Percentiles rank a stretch among this genome's conserved stretches.
phyloP scores from a whole-genome alignment of 2,329 filamentous ascomycete genomes.

The Talaromyces sp. region DNA sequence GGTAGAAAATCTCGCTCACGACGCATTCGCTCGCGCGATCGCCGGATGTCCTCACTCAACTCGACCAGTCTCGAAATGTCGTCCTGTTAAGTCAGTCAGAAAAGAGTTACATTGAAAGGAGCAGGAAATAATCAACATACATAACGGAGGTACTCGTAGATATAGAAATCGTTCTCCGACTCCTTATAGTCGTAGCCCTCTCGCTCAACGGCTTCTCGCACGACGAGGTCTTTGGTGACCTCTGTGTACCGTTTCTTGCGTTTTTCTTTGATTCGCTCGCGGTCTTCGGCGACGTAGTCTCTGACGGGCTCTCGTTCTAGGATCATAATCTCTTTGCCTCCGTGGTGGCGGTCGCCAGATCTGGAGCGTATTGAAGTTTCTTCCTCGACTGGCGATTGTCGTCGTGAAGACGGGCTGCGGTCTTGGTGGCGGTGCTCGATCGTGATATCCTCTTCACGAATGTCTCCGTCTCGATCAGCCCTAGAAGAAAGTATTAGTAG shows the following conservation, averaged over 20 bases:
- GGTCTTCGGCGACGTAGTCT: conserved; percentile 39
- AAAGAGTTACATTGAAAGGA: background rate
- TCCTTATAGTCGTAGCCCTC: conserved; percentile 86
- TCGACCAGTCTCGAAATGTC: conserved; percentile 81
- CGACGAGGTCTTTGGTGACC: conserved; percentile 87
- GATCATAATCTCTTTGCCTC: conserved; percentile 12
- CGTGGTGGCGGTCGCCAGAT: conserved; percentile 19
- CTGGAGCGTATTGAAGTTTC: conserved; percentile 21
- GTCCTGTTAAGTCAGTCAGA: conserved; percentile 52
- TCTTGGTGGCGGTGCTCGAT: conserved; percentile 44
- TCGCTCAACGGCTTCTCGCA: conserved; percentile 78
- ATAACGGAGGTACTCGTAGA: conserved; percentile 84
- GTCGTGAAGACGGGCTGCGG: conserved; percentile 33
- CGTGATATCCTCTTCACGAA: conserved; percentile 62
- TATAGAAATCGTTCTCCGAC: conserved; percentile 82
- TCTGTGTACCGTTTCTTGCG: conserved; percentile 83
- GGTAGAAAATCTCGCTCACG: conserved; percentile 32
- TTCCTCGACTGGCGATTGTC: conserved; percentile 13
- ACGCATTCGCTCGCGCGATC: conserved; percentile 54
- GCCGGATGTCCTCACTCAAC: conserved; percentile 75
- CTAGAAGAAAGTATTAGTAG: conserved; percentile 13
- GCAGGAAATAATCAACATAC: conserved; percentile 52
- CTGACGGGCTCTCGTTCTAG: conserved; percentile 13
- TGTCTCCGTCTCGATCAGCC: conserved; percentile 40
- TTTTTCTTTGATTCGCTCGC: conserved; percentile 31